A percentile compares a stretch with the other conserved stretches of the same genome.
Conservation (phyloP, 306 rosid species). For the Gastrolobium villosum region DNA sequence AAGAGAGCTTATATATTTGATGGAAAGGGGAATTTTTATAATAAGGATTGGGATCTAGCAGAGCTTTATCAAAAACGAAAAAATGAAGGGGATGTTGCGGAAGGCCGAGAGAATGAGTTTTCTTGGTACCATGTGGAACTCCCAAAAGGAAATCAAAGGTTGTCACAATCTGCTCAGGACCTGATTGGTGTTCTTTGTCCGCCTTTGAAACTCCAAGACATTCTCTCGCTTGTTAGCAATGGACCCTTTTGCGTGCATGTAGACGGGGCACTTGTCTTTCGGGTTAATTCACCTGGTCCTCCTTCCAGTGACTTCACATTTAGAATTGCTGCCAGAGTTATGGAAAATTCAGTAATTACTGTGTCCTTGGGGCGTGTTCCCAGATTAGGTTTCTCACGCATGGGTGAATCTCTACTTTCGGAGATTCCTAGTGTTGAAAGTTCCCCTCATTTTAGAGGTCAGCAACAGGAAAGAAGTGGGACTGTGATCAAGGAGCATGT, state of each 20-base stretch:
- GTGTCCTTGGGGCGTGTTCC: constrained; percentile 95
- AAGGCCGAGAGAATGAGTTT: constrained; percentile 77
- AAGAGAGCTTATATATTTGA: constrained; percentile 91
- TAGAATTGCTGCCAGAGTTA: constrained; percentile 90
- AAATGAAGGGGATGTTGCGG: constrained; percentile 60
- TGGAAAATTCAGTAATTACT: constrained; percentile 82
- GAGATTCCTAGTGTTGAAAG: constrained; percentile 92
- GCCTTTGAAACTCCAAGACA: constrained; percentile 94
- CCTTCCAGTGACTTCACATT: constrained; percentile 88
- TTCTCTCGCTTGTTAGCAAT: constrained; percentile 96
- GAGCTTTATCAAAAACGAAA: constrained; percentile 53
- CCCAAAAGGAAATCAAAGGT: constrained; percentile 80
- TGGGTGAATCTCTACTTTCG: constrained; percentile 85
- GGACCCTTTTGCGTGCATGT: constrained; percentile 99
- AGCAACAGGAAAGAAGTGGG: constrained; percentile 64
- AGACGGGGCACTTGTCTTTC: constrained; percentile 88
- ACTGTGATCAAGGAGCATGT: constrained; percentile 92
- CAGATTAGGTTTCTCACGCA: constrained; percentile 84
- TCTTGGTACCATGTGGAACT: constrained; percentile 99
- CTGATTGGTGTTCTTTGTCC: constrained; percentile 91
- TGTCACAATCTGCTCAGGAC: constrained; percentile 86
- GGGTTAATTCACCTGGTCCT: constrained; percentile 97
- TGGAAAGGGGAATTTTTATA: constrained; percentile 73
- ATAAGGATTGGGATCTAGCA: constrained; percentile 93
- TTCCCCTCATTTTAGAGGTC: constrained; percentile 60